Evolutionary conservation across 2,329 filamentous ascomycete genomes (phyloP).

Genomic region (Neofusicoccum ribis): DNA sequence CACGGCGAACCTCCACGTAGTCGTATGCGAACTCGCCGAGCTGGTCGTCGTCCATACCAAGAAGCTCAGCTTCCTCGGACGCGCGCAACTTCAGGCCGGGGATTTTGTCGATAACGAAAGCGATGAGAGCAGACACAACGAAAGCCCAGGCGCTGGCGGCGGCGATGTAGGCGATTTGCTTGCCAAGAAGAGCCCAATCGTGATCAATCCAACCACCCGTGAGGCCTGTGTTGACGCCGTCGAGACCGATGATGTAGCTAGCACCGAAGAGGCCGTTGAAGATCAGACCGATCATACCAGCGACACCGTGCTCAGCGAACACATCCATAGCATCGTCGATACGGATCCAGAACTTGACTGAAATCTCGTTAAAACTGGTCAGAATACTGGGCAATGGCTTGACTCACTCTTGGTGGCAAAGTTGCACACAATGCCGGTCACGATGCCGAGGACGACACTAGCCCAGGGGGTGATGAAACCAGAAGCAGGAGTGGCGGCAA

Average conservation of each 20-base stretch:
- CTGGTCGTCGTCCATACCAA: constrained; percentile 88
- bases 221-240: constrained; percentile 69
- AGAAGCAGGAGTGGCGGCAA: constrained; percentile 82
- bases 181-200: constrained; percentile 73
- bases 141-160: constrained; percentile 69
- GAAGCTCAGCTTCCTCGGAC: constrained; percentile 77
- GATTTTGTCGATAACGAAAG: constrained; percentile 71
- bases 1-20: constrained; percentile 83
- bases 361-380: constrained; percentile 25
- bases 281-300: constrained; percentile 78
- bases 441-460: constrained; percentile 60
- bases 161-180: constrained; percentile 75
- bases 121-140: constrained; percentile 70
- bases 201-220: constrained; percentile 73
- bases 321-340: constrained; percentile 89
- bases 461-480: constrained; percentile 74
- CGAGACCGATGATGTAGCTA: constrained; percentile 71
- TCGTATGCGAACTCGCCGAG: constrained; percentile 89
- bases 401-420: constrained; percentile 82
- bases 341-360: constrained; percentile 71
- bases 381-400: neutral
- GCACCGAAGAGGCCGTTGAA: constrained; percentile 77
- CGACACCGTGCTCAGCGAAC: constrained; percentile 85
- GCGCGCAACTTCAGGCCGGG: constrained; percentile 79
- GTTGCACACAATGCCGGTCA: constrained; percentile 71